Conservation (phyloP, 371 early-diverging fungal species). For the Syncephalastrum sp. region DNA sequence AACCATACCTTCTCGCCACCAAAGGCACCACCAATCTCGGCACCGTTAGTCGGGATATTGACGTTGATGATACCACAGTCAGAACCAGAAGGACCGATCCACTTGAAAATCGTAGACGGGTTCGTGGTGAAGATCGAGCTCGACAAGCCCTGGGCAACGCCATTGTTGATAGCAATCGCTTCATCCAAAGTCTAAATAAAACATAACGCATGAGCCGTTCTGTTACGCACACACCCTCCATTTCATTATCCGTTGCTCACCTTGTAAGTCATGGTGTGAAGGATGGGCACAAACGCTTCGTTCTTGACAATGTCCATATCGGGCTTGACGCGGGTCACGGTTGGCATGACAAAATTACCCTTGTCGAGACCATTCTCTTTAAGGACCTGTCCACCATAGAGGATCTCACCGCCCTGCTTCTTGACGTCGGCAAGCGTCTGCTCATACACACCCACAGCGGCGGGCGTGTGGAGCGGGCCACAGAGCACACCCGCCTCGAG, state of each 20-base stretch:
- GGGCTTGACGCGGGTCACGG: constrained; percentile 81
- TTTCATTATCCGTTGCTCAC: constrained; percentile 19
- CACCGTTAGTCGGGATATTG: constrained; percentile 97
- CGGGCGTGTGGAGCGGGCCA: constrained; percentile 91
- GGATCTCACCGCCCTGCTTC: constrained; percentile 84
- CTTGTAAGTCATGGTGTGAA: constrained; percentile 85
- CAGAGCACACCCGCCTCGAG: constrained; percentile 81
- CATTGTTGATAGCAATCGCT: constrained; percentile 89
- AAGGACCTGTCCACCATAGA: constrained; percentile 82
- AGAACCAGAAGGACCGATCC: constrained; percentile 92
- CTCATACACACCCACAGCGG: constrained; percentile 77
- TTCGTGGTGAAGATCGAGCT: constrained; percentile 85
- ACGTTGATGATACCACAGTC: constrained; percentile 98
- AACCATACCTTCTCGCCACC: constrained; percentile 83
- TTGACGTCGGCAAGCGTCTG: constrained; percentile 76
- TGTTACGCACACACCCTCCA: not conserved
- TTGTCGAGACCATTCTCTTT: constrained; percentile 34
- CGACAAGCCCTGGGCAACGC: constrained; percentile 90
- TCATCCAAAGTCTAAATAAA: constrained; percentile 68
- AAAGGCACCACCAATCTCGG: constrained; percentile 98
- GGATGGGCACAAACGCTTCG: constrained; percentile 95
- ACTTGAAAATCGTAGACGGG: constrained; percentile 85
- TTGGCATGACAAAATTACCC: constrained; percentile 96
- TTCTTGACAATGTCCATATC: constrained; percentile 84
- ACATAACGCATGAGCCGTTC: not conserved